Percentiles rank a stretch among this genome's conserved stretches.
phyloP scores from a whole-genome alignment of 2,329 filamentous ascomycete species.

The Cladosporium oxysporum region DNA sequence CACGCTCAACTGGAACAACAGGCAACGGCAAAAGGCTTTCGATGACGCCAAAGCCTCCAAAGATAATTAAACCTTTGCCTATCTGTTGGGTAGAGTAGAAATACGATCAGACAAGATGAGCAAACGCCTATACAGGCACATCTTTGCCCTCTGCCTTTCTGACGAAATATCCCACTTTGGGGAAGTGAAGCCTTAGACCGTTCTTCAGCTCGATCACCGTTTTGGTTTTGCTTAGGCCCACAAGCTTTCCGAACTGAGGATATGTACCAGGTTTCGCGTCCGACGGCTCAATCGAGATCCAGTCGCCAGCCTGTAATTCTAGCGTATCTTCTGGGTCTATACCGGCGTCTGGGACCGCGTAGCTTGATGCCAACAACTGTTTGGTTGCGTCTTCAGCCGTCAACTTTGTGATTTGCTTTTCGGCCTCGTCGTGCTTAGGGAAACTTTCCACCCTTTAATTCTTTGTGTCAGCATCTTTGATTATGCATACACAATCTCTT shows the following conservation, averaged over 20 bases:
- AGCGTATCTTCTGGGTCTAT: constrained; percentile 26
- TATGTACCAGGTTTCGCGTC: constrained; percentile 27
- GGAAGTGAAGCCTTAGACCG: constrained; percentile 17
- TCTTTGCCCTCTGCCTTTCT: background rate
- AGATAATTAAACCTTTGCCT: background rate
- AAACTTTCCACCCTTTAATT: constrained; percentile 12
- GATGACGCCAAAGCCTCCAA: constrained; percentile 35
- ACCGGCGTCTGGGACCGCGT: constrained; percentile 23
- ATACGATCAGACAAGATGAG: background rate
- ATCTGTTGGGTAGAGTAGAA: background rate
- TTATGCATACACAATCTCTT: background rate
- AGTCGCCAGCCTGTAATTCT: constrained; percentile 22
- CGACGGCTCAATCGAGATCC: constrained; percentile 25
- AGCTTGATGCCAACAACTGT: constrained; percentile 24
- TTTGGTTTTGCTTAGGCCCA: constrained; percentile 16
- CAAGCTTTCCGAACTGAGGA: constrained; percentile 27
- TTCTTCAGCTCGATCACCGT: constrained; percentile 18
- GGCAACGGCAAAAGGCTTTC: constrained; percentile 72
- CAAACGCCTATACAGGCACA: background rate
- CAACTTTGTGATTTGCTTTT: constrained; percentile 26
- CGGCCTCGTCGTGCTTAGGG: constrained; percentile 23
- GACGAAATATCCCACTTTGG: constrained; percentile 18
- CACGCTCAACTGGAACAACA: constrained; percentile 79
- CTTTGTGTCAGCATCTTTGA: background rate
- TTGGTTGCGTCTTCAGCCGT: constrained; percentile 24